phyloP scores from a whole-genome alignment of 1,284 basidiomycete genomes.

The Porogramme epimiltina region DNA sequence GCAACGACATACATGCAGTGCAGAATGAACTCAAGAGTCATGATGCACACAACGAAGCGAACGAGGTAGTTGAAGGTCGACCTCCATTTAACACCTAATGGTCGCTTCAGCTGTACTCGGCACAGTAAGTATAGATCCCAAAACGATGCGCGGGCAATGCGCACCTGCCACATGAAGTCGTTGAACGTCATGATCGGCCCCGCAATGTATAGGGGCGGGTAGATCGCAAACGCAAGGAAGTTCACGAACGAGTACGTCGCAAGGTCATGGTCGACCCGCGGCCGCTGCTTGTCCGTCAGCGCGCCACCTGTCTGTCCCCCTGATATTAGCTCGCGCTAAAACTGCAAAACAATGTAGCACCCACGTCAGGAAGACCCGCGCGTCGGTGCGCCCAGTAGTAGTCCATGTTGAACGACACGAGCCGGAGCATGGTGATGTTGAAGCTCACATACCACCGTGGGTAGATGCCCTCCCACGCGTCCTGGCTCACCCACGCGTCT shows the following conservation, averaged over 20 bases:
- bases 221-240: slow-evolving; percentile 80
- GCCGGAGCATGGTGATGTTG: slow-evolving; percentile 96
- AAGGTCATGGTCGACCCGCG: slow-evolving; percentile 43
- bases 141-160: slow-evolving; percentile 16
- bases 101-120: slow-evolving; percentile 53
- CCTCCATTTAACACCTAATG: slow-evolving; percentile 43
- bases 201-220: slow-evolving; percentile 94
- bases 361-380: slow-evolving; percentile 43
- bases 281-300: slow-evolving; percentile 62
- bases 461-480: slow-evolving; percentile 67
- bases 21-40: slow-evolving; percentile 90
- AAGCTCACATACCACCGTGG: slow-evolving; percentile 94
- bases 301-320: slow-evolving; percentile 33
- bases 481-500: slow-evolving; percentile 47
- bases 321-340: neutral
- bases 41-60: slow-evolving; percentile 72
- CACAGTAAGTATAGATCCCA: neutral
- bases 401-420: slow-evolving; percentile 93
- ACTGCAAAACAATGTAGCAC: slow-evolving; percentile 17
- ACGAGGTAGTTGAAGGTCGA: slow-evolving; percentile 58
- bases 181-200: slow-evolving; percentile 98
- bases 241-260: slow-evolving; percentile 57
- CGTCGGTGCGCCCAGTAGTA: slow-evolving; percentile 78
- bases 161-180: slow-evolving; percentile 90
- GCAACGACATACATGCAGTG: slow-evolving; percentile 98